Base-by-base conservation (phyloP, 2,329 filamentous ascomycete genomes). In the Penicillium fuscoglaucum region DNA sequence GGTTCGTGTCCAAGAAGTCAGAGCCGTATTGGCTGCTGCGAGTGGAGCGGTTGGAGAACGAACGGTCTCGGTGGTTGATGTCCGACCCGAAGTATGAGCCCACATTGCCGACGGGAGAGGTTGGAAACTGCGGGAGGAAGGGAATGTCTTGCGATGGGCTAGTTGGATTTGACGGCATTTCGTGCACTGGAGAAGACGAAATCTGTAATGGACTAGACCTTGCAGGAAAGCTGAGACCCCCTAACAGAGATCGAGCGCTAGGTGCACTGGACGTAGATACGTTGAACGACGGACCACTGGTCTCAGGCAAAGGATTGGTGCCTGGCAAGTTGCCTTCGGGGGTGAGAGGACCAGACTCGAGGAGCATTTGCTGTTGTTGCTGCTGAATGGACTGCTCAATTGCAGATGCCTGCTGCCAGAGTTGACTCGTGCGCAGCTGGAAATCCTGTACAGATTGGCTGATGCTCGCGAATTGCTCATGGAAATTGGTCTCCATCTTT, bases 271-370 rank as follows among this genome's bases (percentile, higher is more conserved):
- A 69, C 19, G 69, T 69, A 58, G 72, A 57, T 6, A 62, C 53
- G 29, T 61, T 64, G 37, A 69, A 50, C n/a, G 67, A 61, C 47
- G 66, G 39, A 24, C 53, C 61, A 31, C 57, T 59, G 10, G 61
- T 61, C 43, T 75, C 76, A 63, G 74, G 64, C 39, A 73, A 64
- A 56, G 72, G 67, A 58, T 78, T 79, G 10, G 82, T 83, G 56
- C 83, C 83, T 26, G 84, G 83, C 15, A 86, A 72, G 33, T 80
- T 79, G 29, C 83, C 83, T 72, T 87, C 85, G n/a, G 85, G 85
- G n/a, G 84, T 86, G 48, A 80, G 67, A 35, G 77, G 76, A n/a
- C 75, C 78, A 52, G 72, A 72, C 44, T 75, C 77, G 63, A 75
- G 64, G 53, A 76, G 74, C 68, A 76, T 74, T 55, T 75, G 77